A percentile compares a stretch with the other conserved stretches of the same genome.
Evolutionary conservation across 2,329 filamentous ascomycete genomes (phyloP).

Genomic region (Alternaria postmessia): DNA sequence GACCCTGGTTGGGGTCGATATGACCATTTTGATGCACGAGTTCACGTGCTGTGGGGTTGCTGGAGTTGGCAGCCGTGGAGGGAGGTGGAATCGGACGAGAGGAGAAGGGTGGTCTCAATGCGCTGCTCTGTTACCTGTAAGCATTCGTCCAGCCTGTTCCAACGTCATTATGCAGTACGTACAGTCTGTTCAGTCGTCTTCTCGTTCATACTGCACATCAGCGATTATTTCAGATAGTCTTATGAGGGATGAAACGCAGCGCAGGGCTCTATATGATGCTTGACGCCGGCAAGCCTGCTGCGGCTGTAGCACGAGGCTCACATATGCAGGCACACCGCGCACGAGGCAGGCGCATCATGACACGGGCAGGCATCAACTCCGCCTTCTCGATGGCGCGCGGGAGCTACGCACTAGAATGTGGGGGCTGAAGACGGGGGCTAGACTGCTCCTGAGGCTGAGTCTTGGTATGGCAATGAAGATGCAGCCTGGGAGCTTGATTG

Average conservation of each 20-base stretch:
- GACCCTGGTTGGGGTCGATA: not conserved
- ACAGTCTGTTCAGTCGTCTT: constrained; percentile 16
- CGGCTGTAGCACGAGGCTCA: constrained; percentile 13
- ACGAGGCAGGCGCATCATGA: constrained; percentile 3
- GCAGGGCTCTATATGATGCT: constrained; percentile 7
- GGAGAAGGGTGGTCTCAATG: constrained; percentile 37
- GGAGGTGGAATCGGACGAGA: constrained; percentile 32
- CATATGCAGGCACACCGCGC: not conserved
- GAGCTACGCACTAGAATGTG: constrained; percentile 8
- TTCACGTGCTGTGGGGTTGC: constrained; percentile 8
- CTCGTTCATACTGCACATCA: constrained; percentile 26
- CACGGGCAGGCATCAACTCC: not conserved
- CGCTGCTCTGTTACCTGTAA: constrained; percentile 4
- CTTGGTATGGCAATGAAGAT: not conserved
- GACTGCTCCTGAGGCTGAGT: constrained; percentile 3
- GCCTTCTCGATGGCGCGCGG: constrained; percentile 3
- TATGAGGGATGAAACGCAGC: not conserved
- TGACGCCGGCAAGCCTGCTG: constrained; percentile 4
- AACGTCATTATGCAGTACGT: not conserved
- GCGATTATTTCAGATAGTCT: not conserved
- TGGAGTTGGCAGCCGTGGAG: not conserved
- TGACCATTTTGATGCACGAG: not conserved
- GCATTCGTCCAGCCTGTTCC: not conserved
- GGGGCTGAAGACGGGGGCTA: constrained; percentile 13
- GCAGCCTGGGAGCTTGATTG: constrained; percentile 5